phyloP scores from a whole-genome alignment of 108 stramenopile genomes.

The Epithemia pelagica region DNA sequence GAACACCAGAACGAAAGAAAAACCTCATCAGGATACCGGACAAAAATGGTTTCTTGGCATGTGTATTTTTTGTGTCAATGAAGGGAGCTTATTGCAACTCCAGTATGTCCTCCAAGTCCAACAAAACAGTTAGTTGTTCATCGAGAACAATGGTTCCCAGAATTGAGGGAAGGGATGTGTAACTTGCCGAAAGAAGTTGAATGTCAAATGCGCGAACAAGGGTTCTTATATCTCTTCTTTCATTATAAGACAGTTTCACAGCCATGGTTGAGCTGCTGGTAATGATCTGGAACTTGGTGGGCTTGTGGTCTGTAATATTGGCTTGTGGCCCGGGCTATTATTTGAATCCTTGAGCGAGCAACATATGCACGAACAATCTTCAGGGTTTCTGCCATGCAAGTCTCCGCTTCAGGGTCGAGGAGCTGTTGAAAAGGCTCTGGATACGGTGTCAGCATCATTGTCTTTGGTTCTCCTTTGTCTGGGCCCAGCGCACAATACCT shows the following conservation, averaged over 20 bases:
- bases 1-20: too few species aligned
- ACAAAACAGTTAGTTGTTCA: constrained; percentile 77
- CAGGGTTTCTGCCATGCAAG: constrained; percentile 73
- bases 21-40: too few species aligned
- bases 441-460: constrained; percentile 95
- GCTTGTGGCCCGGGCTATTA: too few species aligned
- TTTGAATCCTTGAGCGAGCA: constrained; percentile 78
- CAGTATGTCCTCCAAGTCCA: constrained; percentile 92
- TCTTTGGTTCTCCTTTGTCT: constrained; percentile 65
- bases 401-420: constrained; percentile 18
- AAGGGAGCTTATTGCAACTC: constrained; percentile 23
- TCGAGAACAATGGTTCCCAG: constrained; percentile 79
- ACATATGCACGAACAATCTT: constrained; percentile 73
- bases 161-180: constrained; percentile 48
- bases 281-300: constrained; percentile 77
- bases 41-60: too few species aligned
- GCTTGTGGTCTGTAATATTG: constrained; percentile 75
- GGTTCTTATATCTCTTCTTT: constrained; percentile 75
- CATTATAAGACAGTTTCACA: constrained; percentile 25
- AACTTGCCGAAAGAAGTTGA: constrained; percentile 43
- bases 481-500: too few species aligned
- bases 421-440: constrained; percentile 50
- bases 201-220: constrained; percentile 66
- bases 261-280: constrained; percentile 36
- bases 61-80: neutral